phyloP scores from a whole-genome alignment of 2,329 filamentous ascomycete species.

The Penicillium sp. region DNA sequence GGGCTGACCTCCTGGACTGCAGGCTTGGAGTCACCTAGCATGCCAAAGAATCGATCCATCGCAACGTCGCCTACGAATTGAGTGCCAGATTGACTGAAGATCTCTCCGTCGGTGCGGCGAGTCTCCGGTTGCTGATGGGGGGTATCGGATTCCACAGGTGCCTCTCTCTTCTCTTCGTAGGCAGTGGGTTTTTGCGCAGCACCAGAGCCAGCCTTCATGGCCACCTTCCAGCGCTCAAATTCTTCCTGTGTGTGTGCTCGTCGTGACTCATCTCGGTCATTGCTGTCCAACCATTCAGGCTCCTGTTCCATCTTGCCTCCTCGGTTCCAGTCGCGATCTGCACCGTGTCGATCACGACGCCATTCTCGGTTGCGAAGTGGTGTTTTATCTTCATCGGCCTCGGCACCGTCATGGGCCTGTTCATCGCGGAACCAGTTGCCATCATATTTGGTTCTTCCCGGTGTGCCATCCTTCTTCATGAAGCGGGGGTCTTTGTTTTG shows the following conservation, averaged over 20 bases:
- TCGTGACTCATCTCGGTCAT: slow-evolving; percentile 64
- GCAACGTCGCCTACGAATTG: slow-evolving; percentile 65
- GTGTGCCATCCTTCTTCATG: slow-evolving; percentile 59
- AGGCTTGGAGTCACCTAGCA: slow-evolving; percentile 54
- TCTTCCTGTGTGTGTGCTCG: slow-evolving; percentile 82
- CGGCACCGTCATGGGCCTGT: slow-evolving; percentile 35
- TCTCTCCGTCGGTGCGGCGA: slow-evolving; percentile 49
- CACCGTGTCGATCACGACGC: slow-evolving; percentile 49
- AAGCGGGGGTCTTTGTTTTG: slow-evolving; percentile 58
- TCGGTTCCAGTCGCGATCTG: slow-evolving; percentile 56
- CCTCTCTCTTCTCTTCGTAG: slow-evolving; percentile 48
- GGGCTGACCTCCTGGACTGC: slow-evolving; percentile 40
- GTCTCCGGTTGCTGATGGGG: slow-evolving; percentile 39
- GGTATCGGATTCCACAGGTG: slow-evolving; percentile 21
- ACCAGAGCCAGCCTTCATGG: slow-evolving; percentile 71
- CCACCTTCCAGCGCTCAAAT: slow-evolving; percentile 91
- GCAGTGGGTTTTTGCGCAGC: slow-evolving; percentile 29
- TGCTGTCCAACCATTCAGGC: slow-evolving; percentile 86
- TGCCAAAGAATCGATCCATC: slow-evolving; percentile 75
- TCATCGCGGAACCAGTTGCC: slow-evolving; percentile 74
- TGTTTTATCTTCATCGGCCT: slow-evolving; percentile 45
- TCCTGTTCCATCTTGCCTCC: slow-evolving; percentile 68
- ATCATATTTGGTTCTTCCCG: slow-evolving; percentile 64
- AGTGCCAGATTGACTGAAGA: slow-evolving; percentile 56
- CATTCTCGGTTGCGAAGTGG: slow-evolving; percentile 66